phyloP scores from a whole-genome alignment of 2,329 filamentous ascomycete genomes.

The Penicillium oxalicum region DNA sequence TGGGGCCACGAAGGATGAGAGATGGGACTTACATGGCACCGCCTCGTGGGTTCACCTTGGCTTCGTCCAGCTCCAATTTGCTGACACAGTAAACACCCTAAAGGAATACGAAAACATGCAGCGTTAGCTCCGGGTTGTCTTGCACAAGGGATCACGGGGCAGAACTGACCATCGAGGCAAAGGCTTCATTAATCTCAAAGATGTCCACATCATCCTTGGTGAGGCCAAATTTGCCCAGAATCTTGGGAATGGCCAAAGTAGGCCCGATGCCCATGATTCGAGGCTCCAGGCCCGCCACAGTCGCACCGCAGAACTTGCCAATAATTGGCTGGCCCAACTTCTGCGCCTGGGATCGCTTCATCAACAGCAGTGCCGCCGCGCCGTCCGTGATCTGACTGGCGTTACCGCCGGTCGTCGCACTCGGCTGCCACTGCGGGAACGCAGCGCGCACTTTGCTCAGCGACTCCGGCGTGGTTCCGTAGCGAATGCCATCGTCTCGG shows the following conservation, averaged over 20 bases:
- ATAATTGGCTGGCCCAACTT: conserved; percentile 76
- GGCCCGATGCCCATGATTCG: conserved; percentile 91
- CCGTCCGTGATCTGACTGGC: conserved; percentile 89
- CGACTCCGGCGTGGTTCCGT: conserved; percentile 74
- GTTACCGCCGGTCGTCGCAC: conserved; percentile 86
- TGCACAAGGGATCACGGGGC: not conserved
- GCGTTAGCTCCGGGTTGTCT: not conserved
- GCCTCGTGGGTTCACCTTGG: conserved; percentile 92
- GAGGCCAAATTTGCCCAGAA: conserved; percentile 73
- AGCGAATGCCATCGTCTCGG: conserved; percentile 76
- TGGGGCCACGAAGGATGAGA: no score
- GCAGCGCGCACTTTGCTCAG: conserved; percentile 79
- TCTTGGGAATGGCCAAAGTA: conserved; percentile 86
- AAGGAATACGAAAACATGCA: conserved; percentile 6
- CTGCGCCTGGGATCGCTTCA: conserved; percentile 83
- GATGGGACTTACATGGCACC: conserved; percentile 60
- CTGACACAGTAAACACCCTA: conserved; percentile 87
- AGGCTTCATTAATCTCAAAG: conserved; percentile 71
- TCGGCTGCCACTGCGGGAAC: conserved; percentile 69
- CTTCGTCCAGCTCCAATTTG: conserved; percentile 68
- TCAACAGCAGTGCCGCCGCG: conserved; percentile 82
- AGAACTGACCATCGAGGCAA: conserved; percentile 55
- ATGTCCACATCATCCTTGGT: conserved; percentile 40
- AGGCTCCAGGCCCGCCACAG: conserved; percentile 76
- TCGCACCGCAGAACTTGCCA: conserved; percentile 80